Conservation (phyloP, 139 green algal species). For the Nannochloris sp. region DNA sequence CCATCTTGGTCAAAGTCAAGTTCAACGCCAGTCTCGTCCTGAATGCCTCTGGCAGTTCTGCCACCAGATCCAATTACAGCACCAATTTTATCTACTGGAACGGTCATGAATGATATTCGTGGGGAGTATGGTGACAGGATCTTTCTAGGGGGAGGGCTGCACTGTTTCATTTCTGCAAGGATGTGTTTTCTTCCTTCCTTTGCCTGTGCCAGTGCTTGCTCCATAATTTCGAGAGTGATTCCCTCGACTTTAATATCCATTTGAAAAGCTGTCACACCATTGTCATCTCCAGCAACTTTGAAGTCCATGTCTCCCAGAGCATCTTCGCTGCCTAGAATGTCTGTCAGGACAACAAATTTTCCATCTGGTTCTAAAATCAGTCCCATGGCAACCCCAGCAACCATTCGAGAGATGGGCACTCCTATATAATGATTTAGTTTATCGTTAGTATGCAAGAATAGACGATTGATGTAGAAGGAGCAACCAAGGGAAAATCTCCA, state of each 20-base stretch:
- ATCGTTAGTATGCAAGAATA: not conserved
- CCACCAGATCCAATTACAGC: slow-evolving; percentile 73
- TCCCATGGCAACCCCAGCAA: slow-evolving; percentile 97
- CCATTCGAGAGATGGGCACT: slow-evolving; percentile 71
- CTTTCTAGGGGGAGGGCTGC: slow-evolving; percentile 43
- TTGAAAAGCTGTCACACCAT: slow-evolving; percentile 88
- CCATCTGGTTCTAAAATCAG: slow-evolving; percentile 77
- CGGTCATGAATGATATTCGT: slow-evolving; percentile 36
- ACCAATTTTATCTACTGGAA: slow-evolving; percentile 50
- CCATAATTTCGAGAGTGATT: slow-evolving; percentile 88
- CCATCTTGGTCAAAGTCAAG: slow-evolving; percentile 40
- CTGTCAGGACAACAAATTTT: slow-evolving; percentile 62
- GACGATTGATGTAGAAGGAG: slow-evolving; percentile 7
- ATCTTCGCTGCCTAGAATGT: slow-evolving; percentile 93
- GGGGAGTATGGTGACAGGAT: slow-evolving; percentile 52
- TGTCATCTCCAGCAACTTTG: slow-evolving; percentile 73
- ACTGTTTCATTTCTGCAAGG: slow-evolving; percentile 68
- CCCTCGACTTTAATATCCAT: slow-evolving; percentile 93
- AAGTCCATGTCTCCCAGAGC: slow-evolving; percentile 98
- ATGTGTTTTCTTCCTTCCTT: slow-evolving; percentile 57
- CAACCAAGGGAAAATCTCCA: slow-evolving; percentile 22
- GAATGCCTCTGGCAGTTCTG: slow-evolving; percentile 59
- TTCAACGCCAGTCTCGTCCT: slow-evolving; percentile 35
- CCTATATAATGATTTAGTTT: slow-evolving; percentile 35
- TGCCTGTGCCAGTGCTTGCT: slow-evolving; percentile 65